phyloP scores from a whole-genome alignment of 2,329 filamentous ascomycete genomes.

The Xylaria sp. region DNA sequence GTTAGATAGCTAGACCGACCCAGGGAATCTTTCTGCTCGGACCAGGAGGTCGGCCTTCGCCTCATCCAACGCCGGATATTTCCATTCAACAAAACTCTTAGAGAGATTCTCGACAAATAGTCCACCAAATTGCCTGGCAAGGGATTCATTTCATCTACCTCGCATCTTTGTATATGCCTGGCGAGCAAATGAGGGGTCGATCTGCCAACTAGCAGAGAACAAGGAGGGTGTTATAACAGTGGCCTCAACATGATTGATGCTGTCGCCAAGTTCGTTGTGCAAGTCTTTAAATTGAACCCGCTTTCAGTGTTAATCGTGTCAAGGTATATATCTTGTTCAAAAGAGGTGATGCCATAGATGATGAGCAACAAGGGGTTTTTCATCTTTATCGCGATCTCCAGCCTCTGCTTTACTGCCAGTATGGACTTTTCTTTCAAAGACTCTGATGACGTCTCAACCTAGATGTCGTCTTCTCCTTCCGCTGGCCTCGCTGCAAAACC shows the following conservation, averaged over 20 bases:
- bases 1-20: slow-evolving; percentile 31
- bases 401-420: slow-evolving; percentile 33
- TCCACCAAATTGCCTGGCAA: slow-evolving; percentile 46
- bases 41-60: slow-evolving; percentile 18
- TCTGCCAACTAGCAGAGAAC: slow-evolving; percentile 49
- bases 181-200: slow-evolving; percentile 44
- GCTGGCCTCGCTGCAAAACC: slow-evolving; percentile 21
- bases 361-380: slow-evolving; percentile 43
- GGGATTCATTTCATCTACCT: slow-evolving; percentile 38
- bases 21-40: slow-evolving; percentile 30
- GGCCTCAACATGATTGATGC: slow-evolving; percentile 34
- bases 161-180: not conserved
- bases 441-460: slow-evolving; percentile 38
- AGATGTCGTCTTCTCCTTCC: slow-evolving; percentile 39
- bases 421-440: slow-evolving; percentile 41
- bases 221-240: slow-evolving; percentile 45
- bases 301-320: slow-evolving; percentile 25
- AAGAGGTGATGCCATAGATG: slow-evolving; percentile 45
- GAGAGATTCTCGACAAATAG: slow-evolving; percentile 41
- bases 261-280: slow-evolving; percentile 34
- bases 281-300: slow-evolving; percentile 40
- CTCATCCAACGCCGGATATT: slow-evolving; percentile 42
- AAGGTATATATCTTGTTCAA: slow-evolving; percentile 48
- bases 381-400: slow-evolving; percentile 23
- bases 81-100: slow-evolving; percentile 35